Evolutionary conservation across 495 filamentous ascomycete species (phyloP).

Genomic region (Daldinia vernicosa): DNA sequence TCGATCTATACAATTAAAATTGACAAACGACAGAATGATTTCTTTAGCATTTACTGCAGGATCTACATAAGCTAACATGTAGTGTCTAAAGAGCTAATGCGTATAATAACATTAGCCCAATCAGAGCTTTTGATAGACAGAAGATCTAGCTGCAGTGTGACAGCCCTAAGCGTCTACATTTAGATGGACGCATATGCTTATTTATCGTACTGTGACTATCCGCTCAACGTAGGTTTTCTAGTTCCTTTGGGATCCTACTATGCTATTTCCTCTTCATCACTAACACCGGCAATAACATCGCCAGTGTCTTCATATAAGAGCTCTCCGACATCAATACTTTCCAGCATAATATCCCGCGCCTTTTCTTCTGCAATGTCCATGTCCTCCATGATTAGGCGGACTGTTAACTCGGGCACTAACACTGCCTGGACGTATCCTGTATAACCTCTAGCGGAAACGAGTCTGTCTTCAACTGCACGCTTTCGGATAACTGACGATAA

Average conservation of each 20-base stretch:
- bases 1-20: background rate
- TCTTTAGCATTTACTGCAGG: background rate
- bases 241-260: background rate
- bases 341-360: conserved; percentile 73
- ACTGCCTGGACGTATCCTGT: conserved; percentile 84
- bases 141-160: conserved; percentile 5
- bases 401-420: conserved; percentile 83
- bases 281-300: conserved; percentile 64
- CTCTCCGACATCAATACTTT: conserved; percentile 81
- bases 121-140: conserved; percentile 6
- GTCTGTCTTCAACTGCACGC: conserved; percentile 69
- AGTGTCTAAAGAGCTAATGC: background rate
- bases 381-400: conserved; percentile 83
- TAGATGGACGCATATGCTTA: background rate
- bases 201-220: background rate
- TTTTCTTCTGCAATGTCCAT: conserved; percentile 72
- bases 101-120: conserved; percentile 8
- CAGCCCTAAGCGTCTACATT: conserved; percentile 3
- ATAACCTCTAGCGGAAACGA: conserved; percentile 75
- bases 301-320: conserved; percentile 73
- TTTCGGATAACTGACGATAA: conserved; percentile 70
- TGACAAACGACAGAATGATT: conserved; percentile 18
- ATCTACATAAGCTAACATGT: background rate
- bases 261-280: conserved; percentile 49
- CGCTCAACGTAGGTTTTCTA: background rate